These are phyloP conservation scores for Pseudozyma tsukubaensis DNA, from an alignment of 1,284 basidiomycete species.

Conservation along the genomic window DNA sequence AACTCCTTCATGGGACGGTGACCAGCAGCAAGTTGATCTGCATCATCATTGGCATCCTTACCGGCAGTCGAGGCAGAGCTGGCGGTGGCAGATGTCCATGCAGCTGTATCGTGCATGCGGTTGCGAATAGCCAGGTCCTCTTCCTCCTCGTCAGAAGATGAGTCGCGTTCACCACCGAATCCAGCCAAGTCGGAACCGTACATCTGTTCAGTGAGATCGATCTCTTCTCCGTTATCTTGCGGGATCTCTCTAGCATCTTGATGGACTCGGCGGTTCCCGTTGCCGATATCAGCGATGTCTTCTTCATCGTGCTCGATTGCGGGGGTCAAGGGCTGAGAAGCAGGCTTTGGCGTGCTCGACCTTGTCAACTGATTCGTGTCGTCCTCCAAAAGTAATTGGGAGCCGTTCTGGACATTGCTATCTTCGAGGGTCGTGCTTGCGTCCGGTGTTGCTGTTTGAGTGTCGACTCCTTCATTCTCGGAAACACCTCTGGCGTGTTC, in stretches of 20 bases:
- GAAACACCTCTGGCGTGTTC: slow-evolving; percentile 12
- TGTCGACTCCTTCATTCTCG: slow-evolving; percentile 15
- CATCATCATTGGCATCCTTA: slow-evolving; percentile 3
- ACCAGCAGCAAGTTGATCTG: slow-evolving; percentile 23
- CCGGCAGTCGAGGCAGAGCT: slow-evolving; percentile 5
- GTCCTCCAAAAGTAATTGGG: not conserved
- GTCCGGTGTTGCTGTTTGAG: slow-evolving; percentile 14
- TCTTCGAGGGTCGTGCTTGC: not conserved
- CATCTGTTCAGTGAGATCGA: slow-evolving; percentile 66
- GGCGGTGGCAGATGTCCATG: slow-evolving; percentile 49
- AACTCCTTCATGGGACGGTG: slow-evolving; percentile 52
- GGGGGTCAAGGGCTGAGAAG: slow-evolving; percentile 34
- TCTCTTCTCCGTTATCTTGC: slow-evolving; percentile 49
- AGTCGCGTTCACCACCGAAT: slow-evolving; percentile 56
- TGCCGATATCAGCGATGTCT: not conserved
- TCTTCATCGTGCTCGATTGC: slow-evolving; percentile 9
- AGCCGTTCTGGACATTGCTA: not conserved
- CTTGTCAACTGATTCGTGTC: not conserved
- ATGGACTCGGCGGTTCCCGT: not conserved
- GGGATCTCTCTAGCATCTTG: slow-evolving; percentile 7
- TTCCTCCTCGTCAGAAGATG: slow-evolving; percentile 38
- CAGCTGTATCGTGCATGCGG: slow-evolving; percentile 59
- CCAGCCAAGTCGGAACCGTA: slow-evolving; percentile 63
- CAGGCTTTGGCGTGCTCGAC: slow-evolving; percentile 22
- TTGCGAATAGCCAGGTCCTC: slow-evolving; percentile 61